Percentiles rank a stretch among this genome's conserved stretches.
Conservation (phyloP, 441 rosid genomes). For the Biscutella laevigata region DNA sequence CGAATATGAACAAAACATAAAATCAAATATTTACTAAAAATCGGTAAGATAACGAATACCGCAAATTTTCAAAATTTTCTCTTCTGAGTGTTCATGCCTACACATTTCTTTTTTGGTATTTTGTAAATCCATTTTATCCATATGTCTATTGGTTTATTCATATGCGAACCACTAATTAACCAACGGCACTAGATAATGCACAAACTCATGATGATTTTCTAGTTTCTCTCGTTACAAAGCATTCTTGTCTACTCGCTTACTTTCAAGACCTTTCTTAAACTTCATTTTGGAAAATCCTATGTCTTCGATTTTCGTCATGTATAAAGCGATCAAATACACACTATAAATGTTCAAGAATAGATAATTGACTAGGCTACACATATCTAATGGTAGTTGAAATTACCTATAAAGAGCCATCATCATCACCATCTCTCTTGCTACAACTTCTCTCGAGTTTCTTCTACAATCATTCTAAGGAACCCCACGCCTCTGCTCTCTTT, state of each 20-base stretch:
- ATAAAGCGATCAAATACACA: conserved; percentile 6
- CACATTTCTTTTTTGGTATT: no score
- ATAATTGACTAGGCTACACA: conserved; percentile 17
- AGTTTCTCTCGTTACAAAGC: conserved; percentile 23
- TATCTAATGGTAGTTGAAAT: no score
- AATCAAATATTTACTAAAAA: no score
- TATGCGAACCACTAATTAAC: conserved; percentile 19
- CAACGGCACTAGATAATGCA: conserved; percentile 22
- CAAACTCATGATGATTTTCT: conserved; percentile 20
- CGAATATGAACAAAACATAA: no score
- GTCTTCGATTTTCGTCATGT: no score
- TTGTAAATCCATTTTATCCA: no score
- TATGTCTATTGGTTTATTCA: conserved; percentile 19
- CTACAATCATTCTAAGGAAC: conserved; percentile 20
- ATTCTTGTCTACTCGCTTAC: conserved; percentile 17
- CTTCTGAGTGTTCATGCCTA: background rate
- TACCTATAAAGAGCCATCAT: no score
- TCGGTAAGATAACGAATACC: no score
- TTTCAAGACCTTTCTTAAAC: background rate
- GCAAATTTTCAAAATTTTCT: no score
- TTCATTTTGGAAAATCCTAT: background rate
- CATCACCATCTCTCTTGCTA: conserved; percentile 15
- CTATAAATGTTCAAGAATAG: background rate
- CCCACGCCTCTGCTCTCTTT: conserved; percentile 25
- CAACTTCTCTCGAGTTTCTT: conserved; percentile 18